Percentiles rank a stretch among this genome's conserved stretches.
Conservation (phyloP, 495 filamentous ascomycete genomes). For the Podospora pseudoanserina region DNA sequence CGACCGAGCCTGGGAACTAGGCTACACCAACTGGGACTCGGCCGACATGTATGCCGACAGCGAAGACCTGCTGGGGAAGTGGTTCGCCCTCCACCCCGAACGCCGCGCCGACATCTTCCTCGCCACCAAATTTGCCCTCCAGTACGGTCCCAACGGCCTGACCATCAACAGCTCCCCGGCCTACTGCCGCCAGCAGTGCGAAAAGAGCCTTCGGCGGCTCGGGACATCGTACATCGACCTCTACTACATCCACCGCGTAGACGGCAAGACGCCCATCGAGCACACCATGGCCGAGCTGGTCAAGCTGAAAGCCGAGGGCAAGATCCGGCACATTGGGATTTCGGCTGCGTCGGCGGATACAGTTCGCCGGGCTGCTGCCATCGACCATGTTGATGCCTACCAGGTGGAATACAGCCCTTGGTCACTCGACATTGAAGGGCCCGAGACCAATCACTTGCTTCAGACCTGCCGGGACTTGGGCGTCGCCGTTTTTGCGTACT, state of each 20-base stretch:
- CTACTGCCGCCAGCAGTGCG: slow-evolving; percentile 49
- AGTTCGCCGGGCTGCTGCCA: slow-evolving; percentile 37
- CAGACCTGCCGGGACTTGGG: slow-evolving; percentile 47
- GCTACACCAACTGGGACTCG: slow-evolving; percentile 51
- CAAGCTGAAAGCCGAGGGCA: slow-evolving; percentile 44
- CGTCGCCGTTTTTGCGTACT: slow-evolving; percentile 44
- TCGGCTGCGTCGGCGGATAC: slow-evolving; percentile 37
- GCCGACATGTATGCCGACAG: slow-evolving; percentile 46
- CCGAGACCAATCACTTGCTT: slow-evolving; percentile 34
- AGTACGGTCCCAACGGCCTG: slow-evolving; percentile 10
- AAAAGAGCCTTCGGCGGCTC: slow-evolving; percentile 50
- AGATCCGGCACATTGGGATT: slow-evolving; percentile 54
- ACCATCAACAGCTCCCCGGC: slow-evolving; percentile 49
- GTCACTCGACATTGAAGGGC: slow-evolving; percentile 42
- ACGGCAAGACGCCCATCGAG: slow-evolving; percentile 58
- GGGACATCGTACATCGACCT: slow-evolving; percentile 55
- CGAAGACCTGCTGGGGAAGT: slow-evolving; percentile 53
- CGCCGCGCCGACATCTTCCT: slow-evolving; percentile 53
- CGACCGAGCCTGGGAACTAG: slow-evolving; percentile 45
- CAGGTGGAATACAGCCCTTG: slow-evolving; percentile 49
- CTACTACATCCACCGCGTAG: slow-evolving; percentile 57
- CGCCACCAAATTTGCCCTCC: slow-evolving; percentile 52
- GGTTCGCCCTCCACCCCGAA: slow-evolving; percentile 49
- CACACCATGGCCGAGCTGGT: slow-evolving; percentile 55
- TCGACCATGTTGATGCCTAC: slow-evolving; percentile 40